Evolutionary conservation across 23 red algal genomes (phyloP).

Genomic region (Gracilariopsis chorda): DNA sequence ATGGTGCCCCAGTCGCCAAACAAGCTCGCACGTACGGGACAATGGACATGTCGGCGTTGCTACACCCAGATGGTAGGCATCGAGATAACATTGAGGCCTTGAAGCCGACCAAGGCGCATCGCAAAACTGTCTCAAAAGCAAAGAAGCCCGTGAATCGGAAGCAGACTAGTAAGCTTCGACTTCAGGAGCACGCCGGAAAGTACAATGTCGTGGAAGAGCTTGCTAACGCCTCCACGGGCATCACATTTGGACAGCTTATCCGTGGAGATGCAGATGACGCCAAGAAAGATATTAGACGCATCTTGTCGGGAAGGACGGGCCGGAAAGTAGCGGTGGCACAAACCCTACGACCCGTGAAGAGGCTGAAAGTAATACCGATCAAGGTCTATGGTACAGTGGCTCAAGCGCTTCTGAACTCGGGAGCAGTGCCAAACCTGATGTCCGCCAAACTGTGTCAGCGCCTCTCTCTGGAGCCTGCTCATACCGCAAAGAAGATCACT

Average conservation of each 20-base stretch:
- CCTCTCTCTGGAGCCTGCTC: neutral
- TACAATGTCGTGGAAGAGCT: conserved; percentile 5
- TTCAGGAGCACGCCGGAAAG: neutral
- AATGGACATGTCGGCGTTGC: too few species aligned
- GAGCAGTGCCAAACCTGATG: neutral
- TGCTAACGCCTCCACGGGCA: neutral
- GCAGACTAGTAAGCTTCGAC: neutral
- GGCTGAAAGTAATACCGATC: conserved; percentile 5
- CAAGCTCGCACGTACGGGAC: too few species aligned
- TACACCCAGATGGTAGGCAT: too few species aligned
- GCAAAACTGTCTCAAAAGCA: too few species aligned
- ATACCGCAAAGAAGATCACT: neutral
- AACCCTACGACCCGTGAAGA: neutral
- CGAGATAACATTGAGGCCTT: neutral
- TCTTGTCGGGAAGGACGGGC: neutral
- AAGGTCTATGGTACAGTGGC: neutral
- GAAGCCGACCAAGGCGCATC: too few species aligned
- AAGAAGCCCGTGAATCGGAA: neutral
- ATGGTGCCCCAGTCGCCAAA: neutral
- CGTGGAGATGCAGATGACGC: conserved; percentile 18
- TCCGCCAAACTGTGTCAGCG: neutral
- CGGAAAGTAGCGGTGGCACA: neutral
- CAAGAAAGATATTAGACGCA: neutral
- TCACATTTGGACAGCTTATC: conserved; percentile 2
- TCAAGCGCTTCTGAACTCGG: neutral